Percentiles rank a stretch among this genome's conserved stretches.
These are phyloP conservation scores for Heterococcus sp. DNA, from an alignment of 108 stramenopile genomes.

Conservation along the genomic window DNA sequence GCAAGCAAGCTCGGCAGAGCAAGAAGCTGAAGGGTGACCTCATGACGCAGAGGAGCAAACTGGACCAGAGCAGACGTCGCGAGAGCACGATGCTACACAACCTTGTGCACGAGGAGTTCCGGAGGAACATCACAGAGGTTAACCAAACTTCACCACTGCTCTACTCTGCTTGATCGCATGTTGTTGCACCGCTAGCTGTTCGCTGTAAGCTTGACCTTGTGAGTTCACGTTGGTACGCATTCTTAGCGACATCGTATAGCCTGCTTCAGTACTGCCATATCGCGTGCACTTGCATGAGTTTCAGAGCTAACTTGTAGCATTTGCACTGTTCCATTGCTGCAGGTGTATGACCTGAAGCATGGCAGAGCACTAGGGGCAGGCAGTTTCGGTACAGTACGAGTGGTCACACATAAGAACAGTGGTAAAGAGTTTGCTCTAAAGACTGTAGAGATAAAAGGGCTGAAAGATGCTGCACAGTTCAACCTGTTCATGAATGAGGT, in stretches of 20 bases:
- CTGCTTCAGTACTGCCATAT: no score
- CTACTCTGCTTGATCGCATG: no score
- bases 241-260: no score
- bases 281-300: no score
- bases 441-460: not conserved
- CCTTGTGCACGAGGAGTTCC: not conserved
- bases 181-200: no score
- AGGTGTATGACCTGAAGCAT: not conserved
- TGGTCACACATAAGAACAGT: conserved; percentile 26
- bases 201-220: no score
- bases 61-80: not conserved
- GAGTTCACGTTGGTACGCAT: no score
- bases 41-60: not conserved
- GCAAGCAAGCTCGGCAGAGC: no score
- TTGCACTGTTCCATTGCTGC: no score
- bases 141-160: no score
- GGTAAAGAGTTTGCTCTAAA: conserved; percentile 41
- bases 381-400: conserved; percentile 38
- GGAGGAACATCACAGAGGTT: not conserved
- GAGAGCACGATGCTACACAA: not conserved
- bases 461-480: not conserved
- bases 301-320: no score
- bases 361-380: conserved; percentile 35
- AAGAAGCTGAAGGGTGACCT: not conserved
- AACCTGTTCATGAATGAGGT: not conserved